phyloP scores from a whole-genome alignment of 257 asterid species.

The Gentiana straminea region DNA sequence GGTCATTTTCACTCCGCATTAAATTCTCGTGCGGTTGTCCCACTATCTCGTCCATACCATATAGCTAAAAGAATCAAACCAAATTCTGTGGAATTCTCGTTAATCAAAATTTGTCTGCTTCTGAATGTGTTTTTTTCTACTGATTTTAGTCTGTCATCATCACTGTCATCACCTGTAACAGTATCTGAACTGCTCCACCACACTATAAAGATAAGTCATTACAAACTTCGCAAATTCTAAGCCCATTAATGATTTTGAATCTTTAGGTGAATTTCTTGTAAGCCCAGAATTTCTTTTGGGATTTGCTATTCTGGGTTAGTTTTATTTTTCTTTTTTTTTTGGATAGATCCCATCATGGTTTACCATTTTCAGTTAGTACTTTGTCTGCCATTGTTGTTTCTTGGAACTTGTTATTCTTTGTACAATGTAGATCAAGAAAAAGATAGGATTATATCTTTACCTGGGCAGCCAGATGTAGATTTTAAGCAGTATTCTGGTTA shows the following conservation, averaged over 20 bases:
- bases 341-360: slow-evolving; percentile 13
- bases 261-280: slow-evolving; percentile 11
- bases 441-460: slow-evolving; percentile 62
- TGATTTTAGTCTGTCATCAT: neutral
- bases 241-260: slow-evolving; percentile 6
- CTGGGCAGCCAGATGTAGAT: slow-evolving; percentile 82
- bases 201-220: too few relatives aligned
- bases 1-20: slow-evolving; percentile 1
- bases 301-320: slow-evolving; percentile 16
- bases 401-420: slow-evolving; percentile 34
- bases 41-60: neutral
- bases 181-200: too few relatives aligned
- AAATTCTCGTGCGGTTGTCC: slow-evolving; percentile 3
- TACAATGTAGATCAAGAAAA: slow-evolving; percentile 50
- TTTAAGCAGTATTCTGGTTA: slow-evolving; percentile 80
- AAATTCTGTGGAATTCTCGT: neutral
- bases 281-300: slow-evolving; percentile 20
- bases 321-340: neutral
- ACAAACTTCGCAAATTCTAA: neutral
- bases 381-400: slow-evolving; percentile 17
- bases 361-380: neutral
- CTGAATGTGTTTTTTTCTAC: neutral
- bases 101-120: neutral
- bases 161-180: neutral
- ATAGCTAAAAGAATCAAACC: neutral